Percentiles rank a stretch among this genome's conserved stretches.
These are phyloP conservation scores for Penstemon eatonii DNA, from an alignment of 257 asterid species.

Conservation along the genomic window DNA sequence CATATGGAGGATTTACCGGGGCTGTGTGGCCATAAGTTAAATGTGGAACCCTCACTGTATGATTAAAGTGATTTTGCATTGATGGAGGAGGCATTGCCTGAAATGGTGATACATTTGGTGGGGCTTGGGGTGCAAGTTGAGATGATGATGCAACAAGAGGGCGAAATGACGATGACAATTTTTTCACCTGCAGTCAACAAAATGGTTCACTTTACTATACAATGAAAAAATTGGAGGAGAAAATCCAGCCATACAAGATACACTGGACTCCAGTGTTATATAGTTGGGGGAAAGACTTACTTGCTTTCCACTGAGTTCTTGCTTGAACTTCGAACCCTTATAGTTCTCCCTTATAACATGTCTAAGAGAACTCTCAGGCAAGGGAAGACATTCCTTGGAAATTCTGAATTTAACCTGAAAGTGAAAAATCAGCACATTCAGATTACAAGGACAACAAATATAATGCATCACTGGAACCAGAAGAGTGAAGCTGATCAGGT, in stretches of 20 bases:
- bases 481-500: slow-evolving; percentile 12
- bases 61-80: slow-evolving; percentile 30
- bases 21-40: slow-evolving; percentile 30
- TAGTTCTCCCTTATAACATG: slow-evolving; percentile 58
- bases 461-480: slow-evolving; percentile 3
- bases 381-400: slow-evolving; percentile 70
- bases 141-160: slow-evolving; percentile 41
- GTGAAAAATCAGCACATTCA: slow-evolving; percentile 27
- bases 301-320: slow-evolving; percentile 60
- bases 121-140: slow-evolving; percentile 26
- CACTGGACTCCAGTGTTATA: slow-evolving; percentile 11
- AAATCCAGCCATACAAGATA: slow-evolving; percentile 1
- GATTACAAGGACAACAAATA: slow-evolving; percentile 14
- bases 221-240: slow-evolving; percentile 12
- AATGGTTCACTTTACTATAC: slow-evolving; percentile 13
- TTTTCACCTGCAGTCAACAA: slow-evolving; percentile 45
- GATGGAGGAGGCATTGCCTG: slow-evolving; percentile 32
- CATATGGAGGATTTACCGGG: slow-evolving; percentile 27
- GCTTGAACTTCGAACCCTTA: slow-evolving; percentile 60
- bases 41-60: slow-evolving; percentile 31
- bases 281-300: slow-evolving; percentile 40
- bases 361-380: slow-evolving; percentile 58
- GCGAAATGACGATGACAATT: slow-evolving; percentile 51
- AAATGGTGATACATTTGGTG: slow-evolving; percentile 29
- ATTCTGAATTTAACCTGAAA: slow-evolving; percentile 66